Percentiles rank a stretch among this genome's conserved stretches.
Conservation (phyloP, 1,284 basidiomycete genomes). For the Malassezia caprae region DNA sequence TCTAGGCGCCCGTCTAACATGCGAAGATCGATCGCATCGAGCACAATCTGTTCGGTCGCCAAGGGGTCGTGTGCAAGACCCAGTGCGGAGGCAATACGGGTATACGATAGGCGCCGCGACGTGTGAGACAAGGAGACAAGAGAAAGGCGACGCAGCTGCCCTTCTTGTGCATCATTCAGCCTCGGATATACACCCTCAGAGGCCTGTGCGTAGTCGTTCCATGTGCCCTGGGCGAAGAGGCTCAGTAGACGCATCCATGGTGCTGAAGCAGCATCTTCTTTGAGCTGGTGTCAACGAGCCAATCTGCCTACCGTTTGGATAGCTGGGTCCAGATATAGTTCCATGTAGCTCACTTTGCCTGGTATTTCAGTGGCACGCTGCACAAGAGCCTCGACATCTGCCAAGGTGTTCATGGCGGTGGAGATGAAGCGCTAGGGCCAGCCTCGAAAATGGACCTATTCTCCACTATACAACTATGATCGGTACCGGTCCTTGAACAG, state of each 20-base stretch:
- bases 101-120: neutral
- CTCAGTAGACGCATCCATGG: neutral
- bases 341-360: neutral
- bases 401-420: neutral
- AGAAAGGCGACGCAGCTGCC: slow-evolving; percentile 14
- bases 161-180: neutral
- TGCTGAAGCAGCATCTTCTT: neutral
- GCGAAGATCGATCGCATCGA: neutral
- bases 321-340: neutral
- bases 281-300: neutral
- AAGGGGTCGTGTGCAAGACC: neutral
- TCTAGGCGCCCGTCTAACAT: neutral
- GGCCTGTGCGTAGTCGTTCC: slow-evolving; percentile 1
- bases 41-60: neutral
- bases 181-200: neutral
- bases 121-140: slow-evolving; percentile 3
- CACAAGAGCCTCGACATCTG: neutral
- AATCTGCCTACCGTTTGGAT: slow-evolving; percentile 2
- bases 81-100: neutral
- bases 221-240: slow-evolving; percentile 10
- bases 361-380: neutral
- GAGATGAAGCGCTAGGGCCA: neutral
- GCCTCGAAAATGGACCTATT: neutral
- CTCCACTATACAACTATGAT: neutral
- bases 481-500: neutral